Evolutionary conservation across 768 basidiomycete genomes (phyloP), one percentile per base, ranked within the genome.

Genomic region (Nidularia sp.): DNA sequence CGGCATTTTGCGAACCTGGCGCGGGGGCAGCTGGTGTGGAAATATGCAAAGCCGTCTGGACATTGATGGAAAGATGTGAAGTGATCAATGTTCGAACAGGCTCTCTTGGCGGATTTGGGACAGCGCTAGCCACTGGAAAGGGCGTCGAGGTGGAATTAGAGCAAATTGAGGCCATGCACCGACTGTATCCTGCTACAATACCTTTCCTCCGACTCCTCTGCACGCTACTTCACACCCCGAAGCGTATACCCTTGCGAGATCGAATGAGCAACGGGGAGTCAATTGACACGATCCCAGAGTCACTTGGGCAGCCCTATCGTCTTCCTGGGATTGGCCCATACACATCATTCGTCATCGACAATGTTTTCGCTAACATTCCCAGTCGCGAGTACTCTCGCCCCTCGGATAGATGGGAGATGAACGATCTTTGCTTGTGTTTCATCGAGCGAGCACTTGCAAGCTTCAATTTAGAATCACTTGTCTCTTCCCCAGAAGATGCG

Each of bases 121-220:
- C 18, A 18, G 66, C 76, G 42, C 61, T 86, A 5, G 74, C 81
- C 3, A 75, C 85, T 18, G 79, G 80, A 8, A 88, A 86, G 61
- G 93, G 94, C 0, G 85, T 93, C 3, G 86, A 95, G 56, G 79
- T 88, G 4, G 93, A 96, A 64, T 69, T 98, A 56, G 93, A 94
- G 57, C 87, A 93, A 57, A 83, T 94, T 49, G 96, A 98, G 67
- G 73, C 89, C 10, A 75, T 78, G 3, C 82, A 86, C 62, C 80
- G 81, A 65, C 62, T 87, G 51, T 98, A 96, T 66, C 93, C 95
- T 0, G 81, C 91, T 6, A 96, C 95, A 0, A 86, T 91, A 18
- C 86, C 95, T 0, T 96, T 98, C 72, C 70, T 98, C 48, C 79
- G 81, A 52, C 79, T 98, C 44, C 81, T 98, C 53, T 79, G 80